phyloP scores from a whole-genome alignment of 2,329 filamentous ascomycete species.

The Colletotrichum sp. region DNA sequence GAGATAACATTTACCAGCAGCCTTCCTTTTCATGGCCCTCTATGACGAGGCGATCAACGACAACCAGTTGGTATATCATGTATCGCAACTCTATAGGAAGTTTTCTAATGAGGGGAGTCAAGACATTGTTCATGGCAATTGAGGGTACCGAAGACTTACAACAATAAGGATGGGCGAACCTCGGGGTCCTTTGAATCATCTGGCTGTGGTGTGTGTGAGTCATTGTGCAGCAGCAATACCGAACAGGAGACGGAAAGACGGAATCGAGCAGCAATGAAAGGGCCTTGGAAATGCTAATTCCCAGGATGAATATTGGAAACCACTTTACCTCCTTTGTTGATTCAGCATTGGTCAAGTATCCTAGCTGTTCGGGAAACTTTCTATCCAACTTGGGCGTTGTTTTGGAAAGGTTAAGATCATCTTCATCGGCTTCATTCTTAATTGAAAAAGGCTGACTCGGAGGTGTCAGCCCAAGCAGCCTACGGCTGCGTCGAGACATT shows the following conservation, averaged over 20 bases:
- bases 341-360: not conserved
- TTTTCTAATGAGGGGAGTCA: not conserved
- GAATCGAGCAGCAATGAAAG: accelerated
- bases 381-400: accelerated
- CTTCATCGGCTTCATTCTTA: not conserved
- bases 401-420: accelerated
- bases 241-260: not conserved
- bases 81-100: not conserved
- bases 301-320: not conserved
- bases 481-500: not conserved
- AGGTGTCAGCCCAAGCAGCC: not conserved
- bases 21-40: not conserved
- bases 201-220: not conserved
- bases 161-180: not conserved
- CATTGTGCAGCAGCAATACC: not conserved
- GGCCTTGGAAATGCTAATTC: not conserved
- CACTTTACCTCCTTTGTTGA: not conserved
- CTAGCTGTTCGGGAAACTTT: accelerated
- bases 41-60: not conserved
- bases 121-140: accelerated
- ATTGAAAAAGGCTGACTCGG: not conserved
- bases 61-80: not conserved
- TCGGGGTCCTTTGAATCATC: not conserved
- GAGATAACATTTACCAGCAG: not conserved
- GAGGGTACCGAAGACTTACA: not conserved